Base-by-base conservation (phyloP, 352 stramenopile genomes). In the Globisporangium megalacanthum region DNA sequence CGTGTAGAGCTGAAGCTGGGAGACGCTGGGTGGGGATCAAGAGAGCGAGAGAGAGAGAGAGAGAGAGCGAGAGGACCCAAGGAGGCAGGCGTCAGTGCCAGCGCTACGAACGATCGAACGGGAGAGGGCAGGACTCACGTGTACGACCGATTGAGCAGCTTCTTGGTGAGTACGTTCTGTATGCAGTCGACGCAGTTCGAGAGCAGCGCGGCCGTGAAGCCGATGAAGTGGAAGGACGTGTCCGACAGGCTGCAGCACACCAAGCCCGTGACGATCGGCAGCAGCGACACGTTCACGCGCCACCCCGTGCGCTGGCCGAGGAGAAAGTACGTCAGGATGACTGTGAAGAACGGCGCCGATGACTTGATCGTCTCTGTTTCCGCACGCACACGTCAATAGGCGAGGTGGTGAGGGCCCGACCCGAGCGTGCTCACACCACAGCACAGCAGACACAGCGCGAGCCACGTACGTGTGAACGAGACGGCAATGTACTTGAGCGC, bases 131-230 rank as follows among this genome's bases (percentile, higher is more conserved):
- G 19, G 35, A 72, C 75, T 54, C 79, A 93, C 83, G 77, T 80
- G 70, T 92, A 94, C 4, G 78, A 75, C 9, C 68, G 70, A 25
- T 89, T 94, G 29, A 97, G 75, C 39, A 96, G 68, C 41, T 82
- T 77, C 69, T 97, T 97, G 13, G 77, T 90, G 59, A 97, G 70
- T 9, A 97, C 89, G 61, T 97, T 97, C 62, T 97, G 89, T 39
- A 96, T 84, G 70, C 89, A 97, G 61, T 97, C 89, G 39, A 93
- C 79, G 65, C 86, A 96, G 66, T 97, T 97, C 39, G 88, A 94
- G 52, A 83, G 77, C 41, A 97, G 72, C 20, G 89, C 88, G 15
- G 89, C 88, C 22, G 88, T 59, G 54, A 97, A 96, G n/a, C 89
- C 89, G 52, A 97, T 82, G 47, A 77, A 49, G 63, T 96, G 82